Conservation (phyloP, 192 early-diverging fungal genomes). For the Glomus cerebriforme region DNA sequence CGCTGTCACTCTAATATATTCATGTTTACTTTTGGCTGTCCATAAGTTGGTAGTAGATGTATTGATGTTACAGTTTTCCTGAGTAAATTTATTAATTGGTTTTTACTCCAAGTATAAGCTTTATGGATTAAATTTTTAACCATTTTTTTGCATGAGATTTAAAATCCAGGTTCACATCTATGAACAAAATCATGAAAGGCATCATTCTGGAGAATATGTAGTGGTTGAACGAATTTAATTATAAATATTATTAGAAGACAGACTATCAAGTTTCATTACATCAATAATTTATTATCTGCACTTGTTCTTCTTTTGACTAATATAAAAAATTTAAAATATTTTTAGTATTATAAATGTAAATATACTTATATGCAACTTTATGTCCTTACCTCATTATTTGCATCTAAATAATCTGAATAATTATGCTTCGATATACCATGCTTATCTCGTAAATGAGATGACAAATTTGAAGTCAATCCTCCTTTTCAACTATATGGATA, state of each 20-base stretch:
- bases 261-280: background rate
- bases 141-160: background rate
- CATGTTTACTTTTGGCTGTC: background rate
- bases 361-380: background rate
- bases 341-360: background rate
- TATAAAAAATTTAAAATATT: background rate
- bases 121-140: background rate
- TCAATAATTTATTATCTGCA: background rate
- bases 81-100: no score
- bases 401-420: background rate
- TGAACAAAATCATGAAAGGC: background rate
- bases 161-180: constrained; percentile 1
- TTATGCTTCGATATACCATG: background rate
- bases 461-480: background rate
- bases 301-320: background rate
- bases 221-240: constrained; percentile 11
- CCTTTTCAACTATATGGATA: constrained; percentile 1
- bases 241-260: background rate
- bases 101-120: background rate
- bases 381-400: background rate
- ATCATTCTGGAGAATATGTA: constrained; percentile 13
- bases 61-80: background rate
- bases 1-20: background rate
- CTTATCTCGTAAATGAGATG: background rate
- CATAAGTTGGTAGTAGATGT: background rate